Conservation (phyloP, 2,329 filamentous ascomycete genomes). For the Xylariaceae sp. region DNA sequence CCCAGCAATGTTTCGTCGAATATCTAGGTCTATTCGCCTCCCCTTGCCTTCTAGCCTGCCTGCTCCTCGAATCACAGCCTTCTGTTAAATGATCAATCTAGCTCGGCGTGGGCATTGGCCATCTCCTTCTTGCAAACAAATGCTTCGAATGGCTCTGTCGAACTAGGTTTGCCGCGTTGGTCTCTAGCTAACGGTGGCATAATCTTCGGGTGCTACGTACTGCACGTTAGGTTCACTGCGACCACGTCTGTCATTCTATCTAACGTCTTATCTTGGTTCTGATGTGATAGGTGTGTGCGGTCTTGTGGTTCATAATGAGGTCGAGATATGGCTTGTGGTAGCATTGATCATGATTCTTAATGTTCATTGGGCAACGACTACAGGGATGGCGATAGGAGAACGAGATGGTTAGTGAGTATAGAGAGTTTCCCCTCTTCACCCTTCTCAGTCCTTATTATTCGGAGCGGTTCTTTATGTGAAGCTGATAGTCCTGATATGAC, state of each 20-base stretch:
- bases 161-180: conserved; percentile 76
- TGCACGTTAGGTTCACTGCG: conserved; percentile 92
- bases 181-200: conserved; percentile 98
- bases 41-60: conserved; percentile 91
- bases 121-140: conserved; percentile 99
- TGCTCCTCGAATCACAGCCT: conserved; percentile 92
- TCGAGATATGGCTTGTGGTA: conserved; percentile 94
- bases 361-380: conserved; percentile 88
- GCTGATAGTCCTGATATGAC: conserved; percentile 87
- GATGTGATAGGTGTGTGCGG: conserved; percentile 80
- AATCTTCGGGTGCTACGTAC: conserved; percentile 71
- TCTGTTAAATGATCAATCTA: conserved; percentile 97
- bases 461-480: conserved; percentile 85
- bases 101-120: conserved; percentile 87
- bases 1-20: conserved; percentile 96
- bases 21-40: conserved; percentile 94
- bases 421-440: conserved; percentile 88
- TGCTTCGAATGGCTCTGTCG: conserved; percentile 96
- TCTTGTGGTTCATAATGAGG: conserved; percentile 92
- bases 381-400: conserved; percentile 86
- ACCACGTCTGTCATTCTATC: conserved; percentile 92
- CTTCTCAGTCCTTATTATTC: conserved; percentile 79
- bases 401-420: conserved; percentile 85
- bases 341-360: conserved; percentile 92
- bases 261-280: conserved; percentile 90